Evolutionary conservation across 225 moss, liverwort and hornwort species (phyloP), one percentile per base, ranked within the genome.

Genomic region (Sphagnum contortum): DNA sequence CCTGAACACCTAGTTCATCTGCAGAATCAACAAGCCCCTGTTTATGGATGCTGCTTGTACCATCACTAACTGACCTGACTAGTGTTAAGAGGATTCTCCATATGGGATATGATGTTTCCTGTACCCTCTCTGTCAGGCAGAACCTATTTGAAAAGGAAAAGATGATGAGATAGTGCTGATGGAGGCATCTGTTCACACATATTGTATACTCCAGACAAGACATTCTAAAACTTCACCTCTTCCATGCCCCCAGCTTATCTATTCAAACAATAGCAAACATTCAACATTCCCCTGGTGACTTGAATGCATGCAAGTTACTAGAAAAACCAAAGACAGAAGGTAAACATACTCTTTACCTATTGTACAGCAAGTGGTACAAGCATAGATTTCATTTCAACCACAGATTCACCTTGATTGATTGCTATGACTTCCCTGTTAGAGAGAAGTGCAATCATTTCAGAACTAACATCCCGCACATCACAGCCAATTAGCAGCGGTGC

Each of bases 401-500:
- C 45, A 49, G 49, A 59, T 61, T 71, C 50, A 91, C 91, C 94
- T 80, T 98, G 96, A 78, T 98, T 98, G 50, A 98, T 85, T 58
- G 83, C 90, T 63, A 98, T 93, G 5, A 98, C 93, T 76, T 98
- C 96, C 61, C 80, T 75, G 66, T 98, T 98, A 74, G 80, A 79
- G 49, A 98, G 77, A 45, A 98, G 84, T n/a, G 61, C 8, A 14
- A 87, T 67, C 64, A 90, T 70, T 2, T 93, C 96, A 44, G 70
- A 47, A 14, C 68, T 50, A 7, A 93, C 48, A 76, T 75, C 70
- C 69, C 90, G 83, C 12, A 93, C 80, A 60, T 98, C 96, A 78
- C 85, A 88, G 14, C 96, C 96, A 62, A 98, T 81, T 57, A 98
- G 90, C 68, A 98, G 82, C 12, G 96, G 96, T 62, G 92, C 90